Evolutionary conservation across 139 green algal species (phyloP).

Genomic region (Coelastrella sp.): DNA sequence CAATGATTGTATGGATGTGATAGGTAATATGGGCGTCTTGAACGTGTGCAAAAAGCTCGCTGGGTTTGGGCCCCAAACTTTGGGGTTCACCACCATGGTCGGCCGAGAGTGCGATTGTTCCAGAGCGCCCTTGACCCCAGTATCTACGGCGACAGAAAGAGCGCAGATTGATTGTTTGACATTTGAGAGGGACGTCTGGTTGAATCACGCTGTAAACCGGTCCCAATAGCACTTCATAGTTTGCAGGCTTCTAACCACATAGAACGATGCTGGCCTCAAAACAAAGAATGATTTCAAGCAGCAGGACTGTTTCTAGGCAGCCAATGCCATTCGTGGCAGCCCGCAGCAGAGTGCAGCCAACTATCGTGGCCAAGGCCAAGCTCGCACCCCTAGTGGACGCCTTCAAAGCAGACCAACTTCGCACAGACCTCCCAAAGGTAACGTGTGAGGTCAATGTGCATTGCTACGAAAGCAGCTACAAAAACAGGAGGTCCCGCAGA

Average conservation of each 20-base stretch:
- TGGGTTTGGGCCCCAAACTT: no score
- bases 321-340: constrained; percentile 33
- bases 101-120: neutral
- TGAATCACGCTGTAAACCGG: neutral
- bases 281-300: constrained; percentile 12
- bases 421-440: constrained; percentile 37
- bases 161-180: no score
- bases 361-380: constrained; percentile 34
- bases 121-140: neutral
- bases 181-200: neutral
- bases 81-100: neutral
- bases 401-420: constrained; percentile 36
- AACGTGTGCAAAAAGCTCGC: no score
- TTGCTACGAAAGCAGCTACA: neutral
- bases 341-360: constrained; percentile 27
- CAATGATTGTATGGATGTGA: no score
- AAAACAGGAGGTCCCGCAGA: neutral
- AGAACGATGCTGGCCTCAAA: constrained; percentile 36
- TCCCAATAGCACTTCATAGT: neutral
- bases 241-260: neutral
- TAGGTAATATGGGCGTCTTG: no score
- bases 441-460: neutral
- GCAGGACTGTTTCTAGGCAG: constrained; percentile 18
- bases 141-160: no score
- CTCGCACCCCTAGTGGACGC: constrained; percentile 38